Percentiles rank a stretch among this genome's conserved stretches.
phyloP scores from a whole-genome alignment of 306 rosid genomes.

The Hylodesmum podocarpum region DNA sequence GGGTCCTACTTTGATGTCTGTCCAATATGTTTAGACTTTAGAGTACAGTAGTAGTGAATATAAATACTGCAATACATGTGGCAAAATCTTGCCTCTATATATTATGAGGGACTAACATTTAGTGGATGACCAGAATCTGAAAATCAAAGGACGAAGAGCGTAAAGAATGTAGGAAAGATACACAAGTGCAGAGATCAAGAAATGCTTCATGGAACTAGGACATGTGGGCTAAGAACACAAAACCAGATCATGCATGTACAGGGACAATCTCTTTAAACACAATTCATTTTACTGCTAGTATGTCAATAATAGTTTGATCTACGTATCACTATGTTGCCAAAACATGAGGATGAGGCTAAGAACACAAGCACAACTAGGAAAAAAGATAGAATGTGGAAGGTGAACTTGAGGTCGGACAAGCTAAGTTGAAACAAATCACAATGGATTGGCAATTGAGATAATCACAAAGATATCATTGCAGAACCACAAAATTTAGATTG shows the following conservation, averaged over 20 bases:
- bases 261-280: background rate
- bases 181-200: background rate
- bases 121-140: slow-evolving; percentile 3
- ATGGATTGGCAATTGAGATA: slow-evolving; percentile 11
- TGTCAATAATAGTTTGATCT: slow-evolving; percentile 10
- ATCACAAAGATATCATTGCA: background rate
- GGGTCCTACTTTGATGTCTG: background rate
- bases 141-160: background rate
- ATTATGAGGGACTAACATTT: background rate
- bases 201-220: slow-evolving; percentile 17
- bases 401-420: background rate
- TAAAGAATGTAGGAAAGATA: background rate
- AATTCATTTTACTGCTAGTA: background rate
- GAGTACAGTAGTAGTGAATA: background rate
- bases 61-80: background rate
- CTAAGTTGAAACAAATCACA: slow-evolving; percentile 13
- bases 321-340: slow-evolving; percentile 9
- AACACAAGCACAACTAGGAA: background rate
- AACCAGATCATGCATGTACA: background rate
- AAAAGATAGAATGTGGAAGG: background rate
- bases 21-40: background rate
- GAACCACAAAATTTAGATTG: background rate
- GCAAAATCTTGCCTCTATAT: background rate
- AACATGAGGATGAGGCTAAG: background rate
- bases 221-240: background rate